phyloP scores from a whole-genome alignment of 495 filamentous ascomycete species.

The Aspergillus cristatus region DNA sequence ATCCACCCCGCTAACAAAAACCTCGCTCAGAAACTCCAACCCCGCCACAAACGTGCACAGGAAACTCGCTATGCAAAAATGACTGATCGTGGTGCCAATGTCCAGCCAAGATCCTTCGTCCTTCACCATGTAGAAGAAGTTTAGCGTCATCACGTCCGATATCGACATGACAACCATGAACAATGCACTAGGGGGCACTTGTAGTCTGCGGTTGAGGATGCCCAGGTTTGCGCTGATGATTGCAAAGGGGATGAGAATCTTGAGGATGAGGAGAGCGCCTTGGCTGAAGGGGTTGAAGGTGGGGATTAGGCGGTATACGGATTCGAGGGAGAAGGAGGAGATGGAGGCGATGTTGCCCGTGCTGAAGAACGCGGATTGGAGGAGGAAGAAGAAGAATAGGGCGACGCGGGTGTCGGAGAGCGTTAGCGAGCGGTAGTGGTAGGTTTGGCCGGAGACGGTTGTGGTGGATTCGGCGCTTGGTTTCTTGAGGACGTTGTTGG shows the following conservation, averaged over 20 bases:
- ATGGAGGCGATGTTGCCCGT: slow-evolving; percentile 95
- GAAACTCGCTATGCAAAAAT: slow-evolving; percentile 85
- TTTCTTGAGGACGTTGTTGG: slow-evolving; percentile 13
- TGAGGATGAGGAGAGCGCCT: slow-evolving; percentile 76
- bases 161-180: slow-evolving; percentile 95
- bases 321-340: slow-evolving; percentile 89
- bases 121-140: slow-evolving; percentile 95
- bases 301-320: slow-evolving; percentile 83
- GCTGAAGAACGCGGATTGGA: slow-evolving; percentile 95
- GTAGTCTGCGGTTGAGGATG: slow-evolving; percentile 78
- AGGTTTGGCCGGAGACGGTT: slow-evolving; percentile 27
- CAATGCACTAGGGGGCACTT: slow-evolving; percentile 70
- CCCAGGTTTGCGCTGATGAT: slow-evolving; percentile 89
- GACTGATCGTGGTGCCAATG: slow-evolving; percentile 90
- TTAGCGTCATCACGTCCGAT: slow-evolving; percentile 84
- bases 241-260: slow-evolving; percentile 89
- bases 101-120: slow-evolving; percentile 97
- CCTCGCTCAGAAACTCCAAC: slow-evolving; percentile 76
- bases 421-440: slow-evolving; percentile 59
- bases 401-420: slow-evolving; percentile 78
- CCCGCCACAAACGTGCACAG: slow-evolving; percentile 85
- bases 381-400: slow-evolving; percentile 88
- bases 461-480: slow-evolving; percentile 20
- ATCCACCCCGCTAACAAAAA: slow-evolving; percentile 77
- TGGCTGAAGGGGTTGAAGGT: slow-evolving; percentile 93